These are phyloP conservation scores for Suillus ampliporus DNA, from an alignment of 768 basidiomycete genomes.

Conservation along the genomic window DNA sequence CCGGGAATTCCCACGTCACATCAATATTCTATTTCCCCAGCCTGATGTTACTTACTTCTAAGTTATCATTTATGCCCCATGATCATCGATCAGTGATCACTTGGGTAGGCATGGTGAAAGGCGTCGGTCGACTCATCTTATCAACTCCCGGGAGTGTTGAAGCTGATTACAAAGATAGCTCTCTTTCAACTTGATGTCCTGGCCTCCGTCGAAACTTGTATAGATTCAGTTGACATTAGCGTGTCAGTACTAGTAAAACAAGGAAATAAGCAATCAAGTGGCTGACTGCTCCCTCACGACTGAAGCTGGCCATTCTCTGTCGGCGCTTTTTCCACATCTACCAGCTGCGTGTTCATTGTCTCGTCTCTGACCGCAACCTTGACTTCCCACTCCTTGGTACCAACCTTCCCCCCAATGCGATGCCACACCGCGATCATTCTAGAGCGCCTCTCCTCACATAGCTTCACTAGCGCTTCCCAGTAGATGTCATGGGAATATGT, in stretches of 20 bases:
- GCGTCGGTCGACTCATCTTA: too few species aligned
- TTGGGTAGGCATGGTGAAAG: not conserved
- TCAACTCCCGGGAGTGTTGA: not conserved
- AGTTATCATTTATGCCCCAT: too few species aligned
- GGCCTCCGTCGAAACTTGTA: not conserved
- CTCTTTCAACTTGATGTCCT: not conserved
- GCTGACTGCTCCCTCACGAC: not conserved
- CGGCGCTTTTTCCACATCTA: not conserved
- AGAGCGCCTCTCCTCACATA: constrained; percentile 56
- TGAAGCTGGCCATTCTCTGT: not conserved
- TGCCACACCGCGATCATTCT: constrained; percentile 68
- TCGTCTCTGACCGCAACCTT: constrained; percentile 46
- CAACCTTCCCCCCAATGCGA: constrained; percentile 68
- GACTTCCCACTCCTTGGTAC: constrained; percentile 81
- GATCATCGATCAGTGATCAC: too few species aligned
- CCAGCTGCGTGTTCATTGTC: not conserved
- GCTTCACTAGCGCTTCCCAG: constrained; percentile 67
- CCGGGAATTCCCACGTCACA: too few species aligned
- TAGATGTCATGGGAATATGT: constrained; percentile 77
- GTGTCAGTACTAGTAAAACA: not conserved
- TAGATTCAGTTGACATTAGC: not conserved
- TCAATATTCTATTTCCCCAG: too few species aligned
- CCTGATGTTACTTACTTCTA: too few species aligned
- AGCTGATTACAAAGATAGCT: not conserved
- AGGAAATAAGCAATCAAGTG: not conserved